Conservation (phyloP, 495 filamentous ascomycete genomes). For the Daldinia bambusicola region DNA sequence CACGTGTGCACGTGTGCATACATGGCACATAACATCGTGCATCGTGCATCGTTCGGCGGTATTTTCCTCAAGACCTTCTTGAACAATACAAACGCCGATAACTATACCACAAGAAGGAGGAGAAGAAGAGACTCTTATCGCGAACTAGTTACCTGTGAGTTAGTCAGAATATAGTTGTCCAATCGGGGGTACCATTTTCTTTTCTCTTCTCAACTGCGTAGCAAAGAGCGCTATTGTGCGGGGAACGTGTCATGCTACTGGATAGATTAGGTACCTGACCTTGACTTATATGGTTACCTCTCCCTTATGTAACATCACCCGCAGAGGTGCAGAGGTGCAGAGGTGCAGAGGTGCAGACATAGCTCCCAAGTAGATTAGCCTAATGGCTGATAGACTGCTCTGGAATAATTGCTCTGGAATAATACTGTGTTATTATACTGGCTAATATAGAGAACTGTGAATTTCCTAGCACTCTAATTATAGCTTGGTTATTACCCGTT, state of each 20-base stretch:
- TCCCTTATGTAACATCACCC: constrained; percentile 31
- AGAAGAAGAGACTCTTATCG: constrained; percentile 16
- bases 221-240: constrained; percentile 17
- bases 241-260: constrained; percentile 11
- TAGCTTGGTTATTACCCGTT: not conserved
- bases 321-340: too few relatives aligned
- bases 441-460: not conserved
- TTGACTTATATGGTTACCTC: not conserved
- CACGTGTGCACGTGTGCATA: constrained; percentile 2
- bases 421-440: not conserved
- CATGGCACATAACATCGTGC: not conserved
- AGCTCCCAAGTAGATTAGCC: constrained; percentile 23
- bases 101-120: constrained; percentile 38
- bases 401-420: constrained; percentile 27
- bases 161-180: too few relatives aligned
- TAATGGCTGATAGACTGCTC: constrained; percentile 9
- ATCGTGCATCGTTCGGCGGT: not conserved
- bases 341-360: too few relatives aligned
- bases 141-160: constrained; percentile 9
- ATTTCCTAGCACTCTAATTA: not conserved
- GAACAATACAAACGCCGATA: constrained; percentile 5
- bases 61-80: not conserved
- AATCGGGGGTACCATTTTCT: constrained; percentile 11
- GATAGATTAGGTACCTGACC: not conserved
- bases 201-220: not conserved